Evolutionary conservation across 2,329 filamentous ascomycete species (phyloP).

Genomic region (Endoconidiophora laricicola): DNA sequence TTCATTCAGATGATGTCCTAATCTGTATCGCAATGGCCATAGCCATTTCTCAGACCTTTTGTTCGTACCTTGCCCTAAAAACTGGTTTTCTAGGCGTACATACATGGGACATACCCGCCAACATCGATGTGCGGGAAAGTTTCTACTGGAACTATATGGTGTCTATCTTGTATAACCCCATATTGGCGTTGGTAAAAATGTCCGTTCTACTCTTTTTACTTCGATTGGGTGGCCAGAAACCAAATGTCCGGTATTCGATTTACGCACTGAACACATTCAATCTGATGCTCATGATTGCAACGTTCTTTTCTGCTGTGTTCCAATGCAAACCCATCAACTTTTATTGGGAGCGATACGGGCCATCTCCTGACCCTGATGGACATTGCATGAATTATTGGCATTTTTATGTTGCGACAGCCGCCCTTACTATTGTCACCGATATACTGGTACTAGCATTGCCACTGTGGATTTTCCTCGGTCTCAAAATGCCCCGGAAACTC

Average conservation of each 20-base stretch:
- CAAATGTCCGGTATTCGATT: slow-evolving; percentile 18
- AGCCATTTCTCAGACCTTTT: slow-evolving; percentile 6
- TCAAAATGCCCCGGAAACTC: slow-evolving; percentile 23
- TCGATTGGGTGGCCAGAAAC: slow-evolving; percentile 24
- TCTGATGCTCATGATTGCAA: slow-evolving; percentile 19
- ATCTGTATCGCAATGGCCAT: slow-evolving; percentile 17
- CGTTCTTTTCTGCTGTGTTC: slow-evolving; percentile 24
- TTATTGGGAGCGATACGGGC: slow-evolving; percentile 18
- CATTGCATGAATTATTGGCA: slow-evolving; percentile 20
- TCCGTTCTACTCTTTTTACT: slow-evolving; percentile 30
- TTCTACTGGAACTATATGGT: slow-evolving; percentile 23
- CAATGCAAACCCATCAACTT: slow-evolving; percentile 24
- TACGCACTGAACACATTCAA: slow-evolving; percentile 22
- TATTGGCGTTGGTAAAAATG: slow-evolving; percentile 28
- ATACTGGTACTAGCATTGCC: slow-evolving; percentile 24
- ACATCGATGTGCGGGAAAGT: slow-evolving; percentile 12
- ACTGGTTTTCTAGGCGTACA: slow-evolving; percentile 20
- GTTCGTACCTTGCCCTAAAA: slow-evolving; percentile 18
- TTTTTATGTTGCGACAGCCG: slow-evolving; percentile 21
- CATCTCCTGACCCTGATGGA: slow-evolving; percentile 14
- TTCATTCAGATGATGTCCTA: slow-evolving; percentile 16
- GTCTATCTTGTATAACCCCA: slow-evolving; percentile 27
- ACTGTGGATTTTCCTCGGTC: slow-evolving; percentile 24
- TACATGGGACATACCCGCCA: slow-evolving; percentile 13
- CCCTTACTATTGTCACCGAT: slow-evolving; percentile 26